Percentiles rank a stretch among this genome's conserved stretches.
These are phyloP conservation scores for Tilletia caries DNA, from an alignment of 1,284 basidiomycete genomes.

Conservation along the genomic window DNA sequence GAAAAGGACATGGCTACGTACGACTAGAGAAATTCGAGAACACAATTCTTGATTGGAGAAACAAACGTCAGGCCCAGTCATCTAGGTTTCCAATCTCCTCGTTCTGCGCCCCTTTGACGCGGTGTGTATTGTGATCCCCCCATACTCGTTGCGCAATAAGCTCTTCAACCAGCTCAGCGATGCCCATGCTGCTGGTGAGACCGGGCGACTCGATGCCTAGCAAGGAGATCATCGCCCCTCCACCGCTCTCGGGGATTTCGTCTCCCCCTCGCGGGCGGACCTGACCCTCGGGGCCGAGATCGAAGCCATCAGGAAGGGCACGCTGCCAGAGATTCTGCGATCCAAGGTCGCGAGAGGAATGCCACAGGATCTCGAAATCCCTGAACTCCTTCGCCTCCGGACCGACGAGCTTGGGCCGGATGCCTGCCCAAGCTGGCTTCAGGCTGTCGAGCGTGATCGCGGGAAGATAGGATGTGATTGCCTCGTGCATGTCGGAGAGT, in stretches of 20 bases:
- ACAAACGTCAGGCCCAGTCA: slow-evolving; percentile 36
- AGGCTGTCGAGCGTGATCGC: slow-evolving; percentile 66
- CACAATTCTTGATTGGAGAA: too few species aligned
- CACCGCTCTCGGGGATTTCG: slow-evolving; percentile 16
- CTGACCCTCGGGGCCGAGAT: neutral
- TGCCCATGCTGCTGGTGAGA: slow-evolving; percentile 58
- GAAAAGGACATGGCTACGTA: too few species aligned
- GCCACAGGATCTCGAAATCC: slow-evolving; percentile 66
- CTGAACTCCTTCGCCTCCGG: slow-evolving; percentile 70
- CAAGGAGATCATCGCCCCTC: slow-evolving; percentile 55
- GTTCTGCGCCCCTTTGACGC: slow-evolving; percentile 38
- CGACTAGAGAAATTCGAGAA: too few species aligned
- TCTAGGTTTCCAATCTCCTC: slow-evolving; percentile 36
- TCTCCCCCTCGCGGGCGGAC: neutral
- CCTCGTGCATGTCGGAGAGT: slow-evolving; percentile 39
- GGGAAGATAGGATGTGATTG: slow-evolving; percentile 66
- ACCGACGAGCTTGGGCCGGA: slow-evolving; percentile 80
- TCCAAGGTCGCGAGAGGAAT: slow-evolving; percentile 31
- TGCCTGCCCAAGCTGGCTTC: slow-evolving; percentile 82
- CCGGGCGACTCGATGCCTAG: slow-evolving; percentile 61
- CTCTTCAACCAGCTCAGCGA: slow-evolving; percentile 57
- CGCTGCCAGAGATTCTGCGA: slow-evolving; percentile 42
- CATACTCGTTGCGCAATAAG: slow-evolving; percentile 55
- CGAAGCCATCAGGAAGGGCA: neutral
- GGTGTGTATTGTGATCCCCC: slow-evolving; percentile 29